Base-by-base conservation (phyloP, 1,284 basidiomycete species). In the Cutaneotrichosporon sp. region DNA sequence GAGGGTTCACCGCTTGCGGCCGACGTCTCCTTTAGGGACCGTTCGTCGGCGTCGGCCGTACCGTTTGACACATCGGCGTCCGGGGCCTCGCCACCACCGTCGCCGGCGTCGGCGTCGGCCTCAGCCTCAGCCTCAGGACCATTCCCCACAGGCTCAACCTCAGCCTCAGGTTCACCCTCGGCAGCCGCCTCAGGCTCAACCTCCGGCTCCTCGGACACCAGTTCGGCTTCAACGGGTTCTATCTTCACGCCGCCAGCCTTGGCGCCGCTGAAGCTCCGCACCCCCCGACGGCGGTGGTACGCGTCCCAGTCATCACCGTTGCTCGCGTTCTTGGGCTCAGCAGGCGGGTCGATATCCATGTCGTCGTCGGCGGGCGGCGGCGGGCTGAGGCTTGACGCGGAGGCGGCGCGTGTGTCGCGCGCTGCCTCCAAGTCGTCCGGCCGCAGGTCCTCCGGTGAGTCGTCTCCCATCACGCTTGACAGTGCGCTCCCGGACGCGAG, bases 171-270 rank as follows among this genome's bases (percentile, higher is more conserved):
- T 36, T 36, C 34, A 4, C 36, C 56, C 47, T 55, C 69, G 1
- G 64, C 69, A 16, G 66, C 66, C 5, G 68, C 69, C 21, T 55
- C 60, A 56, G 50, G 58, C 3, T 61, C 66, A 36, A 69, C 66
- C 22, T 52, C 77, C 11, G n/a, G 55, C 36, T 38, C 36, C 32
- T 53, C 58, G 16, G 53, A 16, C 14, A 32, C 53, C 2, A n/a
- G 38, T 16, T 34, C 34, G 50, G 81, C 83, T 22, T 81, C 64
- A 47, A 72, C 80, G 38, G 76, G 72, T 7, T 80, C 76, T 69
- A 70, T 34, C 57, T 69, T 67, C 36, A 66, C 59, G 5, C 42
- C 26, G 30, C 64, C 64, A 4, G 51, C 18, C 50, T 69, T 67
- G 22, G 65, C 62, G 9, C 61, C 70, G 26, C 64, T 64, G 62